A percentile compares a stretch with the other conserved stretches of the same genome.
phyloP scores from a whole-genome alignment of 1,284 basidiomycete genomes.

The Singerocomus inundabilis region DNA sequence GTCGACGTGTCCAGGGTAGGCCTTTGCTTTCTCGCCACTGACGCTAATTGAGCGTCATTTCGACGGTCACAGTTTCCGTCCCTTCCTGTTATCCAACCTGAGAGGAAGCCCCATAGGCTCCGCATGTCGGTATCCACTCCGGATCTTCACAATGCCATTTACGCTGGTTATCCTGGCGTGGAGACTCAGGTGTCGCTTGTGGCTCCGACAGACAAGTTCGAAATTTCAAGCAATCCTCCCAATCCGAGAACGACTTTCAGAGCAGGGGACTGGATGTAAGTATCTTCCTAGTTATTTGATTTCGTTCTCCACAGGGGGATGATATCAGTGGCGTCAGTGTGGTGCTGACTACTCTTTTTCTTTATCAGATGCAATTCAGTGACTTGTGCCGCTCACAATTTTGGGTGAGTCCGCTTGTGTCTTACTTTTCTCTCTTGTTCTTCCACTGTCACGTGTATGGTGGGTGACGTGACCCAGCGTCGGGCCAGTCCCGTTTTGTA shows the following conservation, averaged over 20 bases:
- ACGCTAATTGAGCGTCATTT: neutral
- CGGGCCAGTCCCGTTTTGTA: conserved; percentile 15
- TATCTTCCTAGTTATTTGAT: conserved; percentile 27
- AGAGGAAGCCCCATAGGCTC: conserved; percentile 26
- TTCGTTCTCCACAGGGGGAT: neutral
- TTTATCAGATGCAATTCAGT: conserved; percentile 53
- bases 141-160: conserved; percentile 28
- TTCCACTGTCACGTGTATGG: conserved; percentile 5
- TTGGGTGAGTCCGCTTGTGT: conserved; percentile 53
- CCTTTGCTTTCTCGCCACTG: conserved; percentile 3
- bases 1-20: conserved; percentile 43
- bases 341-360: conserved; percentile 11
- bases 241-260: conserved; percentile 72
- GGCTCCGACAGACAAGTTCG: conserved; percentile 40
- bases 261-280: conserved; percentile 79
- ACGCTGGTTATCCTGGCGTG: conserved; percentile 5
- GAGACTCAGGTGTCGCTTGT: neutral
- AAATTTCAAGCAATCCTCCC: conserved; percentile 70
- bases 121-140: conserved; percentile 42
- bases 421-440: conserved; percentile 3
- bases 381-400: conserved; percentile 69
- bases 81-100: conserved; percentile 26
- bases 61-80: conserved; percentile 14
- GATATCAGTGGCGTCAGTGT: too few relatives aligned
- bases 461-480: neutral